These are phyloP conservation scores for Paecilomyces niveus DNA, from an alignment of 2,329 filamentous ascomycete genomes.

Conservation along the genomic window DNA sequence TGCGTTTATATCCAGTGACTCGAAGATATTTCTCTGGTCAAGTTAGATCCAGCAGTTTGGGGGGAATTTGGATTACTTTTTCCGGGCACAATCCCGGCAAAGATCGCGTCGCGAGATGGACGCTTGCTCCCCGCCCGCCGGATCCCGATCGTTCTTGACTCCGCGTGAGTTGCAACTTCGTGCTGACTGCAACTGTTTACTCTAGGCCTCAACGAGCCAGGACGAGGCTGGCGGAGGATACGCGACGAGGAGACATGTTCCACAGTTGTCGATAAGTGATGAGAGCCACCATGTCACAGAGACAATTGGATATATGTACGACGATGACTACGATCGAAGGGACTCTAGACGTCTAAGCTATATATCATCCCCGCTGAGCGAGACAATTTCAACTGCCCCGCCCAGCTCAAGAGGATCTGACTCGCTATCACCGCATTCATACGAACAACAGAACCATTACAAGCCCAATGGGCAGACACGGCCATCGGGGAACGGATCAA, in stretches of 20 bases:
- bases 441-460: slow-evolving; percentile 12
- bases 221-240: slow-evolving; percentile 39
- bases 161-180: background rate
- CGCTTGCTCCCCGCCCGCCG: background rate
- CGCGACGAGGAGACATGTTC: slow-evolving; percentile 49
- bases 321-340: slow-evolving; percentile 58
- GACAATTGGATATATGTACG: slow-evolving; percentile 85
- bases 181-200: background rate
- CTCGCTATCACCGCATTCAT: slow-evolving; percentile 22
- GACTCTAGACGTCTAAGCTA: slow-evolving; percentile 69
- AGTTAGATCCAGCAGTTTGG: background rate
- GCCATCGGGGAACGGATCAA: slow-evolving; percentile 14
- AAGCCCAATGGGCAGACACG: slow-evolving; percentile 25
- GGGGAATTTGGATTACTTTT: background rate
- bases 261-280: slow-evolving; percentile 69
- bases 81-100: slow-evolving; percentile 2
- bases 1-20: slow-evolving; percentile 14
- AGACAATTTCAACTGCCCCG: slow-evolving; percentile 36
- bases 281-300: slow-evolving; percentile 92
- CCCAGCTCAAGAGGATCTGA: slow-evolving; percentile 20
- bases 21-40: background rate
- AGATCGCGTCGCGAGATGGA: background rate
- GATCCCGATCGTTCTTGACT: background rate
- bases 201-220: slow-evolving; percentile 34
- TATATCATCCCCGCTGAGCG: slow-evolving; percentile 46